Conservation (phyloP, 2,329 filamentous ascomycete genomes). For the Hypoxylon sp. region DNA sequence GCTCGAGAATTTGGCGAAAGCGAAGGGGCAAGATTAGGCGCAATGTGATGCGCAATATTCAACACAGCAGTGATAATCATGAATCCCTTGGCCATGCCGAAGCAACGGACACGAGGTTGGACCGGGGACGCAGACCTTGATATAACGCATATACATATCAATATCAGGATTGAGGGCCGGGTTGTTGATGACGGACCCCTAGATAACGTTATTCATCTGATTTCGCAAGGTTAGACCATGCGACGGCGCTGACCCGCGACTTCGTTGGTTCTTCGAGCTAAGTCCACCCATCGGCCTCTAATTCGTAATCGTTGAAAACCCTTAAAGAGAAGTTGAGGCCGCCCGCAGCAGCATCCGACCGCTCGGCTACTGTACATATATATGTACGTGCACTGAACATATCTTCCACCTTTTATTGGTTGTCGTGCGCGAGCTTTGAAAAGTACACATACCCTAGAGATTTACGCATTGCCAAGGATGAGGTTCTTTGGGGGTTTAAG, state of each 20-base stretch:
- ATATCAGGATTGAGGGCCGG: background rate
- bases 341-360: slow-evolving; percentile 6
- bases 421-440: slow-evolving; percentile 8
- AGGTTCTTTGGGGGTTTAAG: slow-evolving; percentile 33
- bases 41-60: background rate
- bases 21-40: background rate
- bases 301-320: slow-evolving; percentile 8
- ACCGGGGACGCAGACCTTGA: background rate
- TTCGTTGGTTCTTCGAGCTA: background rate
- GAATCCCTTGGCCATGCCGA: background rate
- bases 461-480: slow-evolving; percentile 35
- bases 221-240: background rate
- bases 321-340: slow-evolving; percentile 18
- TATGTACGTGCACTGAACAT: slow-evolving; percentile 5
- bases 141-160: slow-evolving; percentile 8
- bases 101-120: background rate
- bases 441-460: too few species aligned
- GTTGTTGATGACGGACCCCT: background rate
- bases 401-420: slow-evolving; percentile 19
- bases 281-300: slow-evolving; percentile 1
- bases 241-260: slow-evolving; percentile 9
- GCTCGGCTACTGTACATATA: background rate
- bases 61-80: background rate
- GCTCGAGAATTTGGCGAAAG: background rate
- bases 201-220: background rate